Evolutionary conservation across 768 basidiomycete species (phyloP).

Genomic region (Obba rivulosa): DNA sequence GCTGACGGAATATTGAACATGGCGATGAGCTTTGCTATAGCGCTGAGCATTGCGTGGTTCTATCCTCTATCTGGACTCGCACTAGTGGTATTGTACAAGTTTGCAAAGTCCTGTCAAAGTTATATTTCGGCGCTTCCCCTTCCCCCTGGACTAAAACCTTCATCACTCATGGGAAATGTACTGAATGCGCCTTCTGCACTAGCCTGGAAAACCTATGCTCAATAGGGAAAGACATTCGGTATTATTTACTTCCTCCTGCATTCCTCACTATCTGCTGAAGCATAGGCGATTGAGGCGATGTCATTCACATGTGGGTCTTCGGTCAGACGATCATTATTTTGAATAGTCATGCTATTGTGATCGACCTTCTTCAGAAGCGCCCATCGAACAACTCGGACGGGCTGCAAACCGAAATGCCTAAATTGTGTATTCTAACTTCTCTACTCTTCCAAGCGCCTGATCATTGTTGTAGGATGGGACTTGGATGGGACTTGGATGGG

Average conservation of each 20-base stretch:
- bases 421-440: too few relatives aligned
- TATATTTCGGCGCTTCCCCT: not conserved
- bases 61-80: too few relatives aligned
- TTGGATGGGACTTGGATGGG: constrained; percentile 41
- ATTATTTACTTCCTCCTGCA: too few relatives aligned
- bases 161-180: constrained; percentile 29
- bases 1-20: too few relatives aligned
- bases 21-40: too few relatives aligned
- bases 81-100: too few relatives aligned
- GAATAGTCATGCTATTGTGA: constrained; percentile 18
- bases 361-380: constrained; percentile 25
- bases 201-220: constrained; percentile 18
- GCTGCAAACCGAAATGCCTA: not conserved
- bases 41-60: too few relatives aligned
- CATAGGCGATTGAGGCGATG: constrained; percentile 24
- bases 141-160: constrained; percentile 25
- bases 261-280: too few relatives aligned
- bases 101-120: too few relatives aligned
- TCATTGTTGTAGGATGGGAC: too few relatives aligned
- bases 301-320: constrained; percentile 20
- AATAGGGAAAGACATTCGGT: constrained; percentile 25
- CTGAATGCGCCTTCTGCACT: constrained; percentile 22
- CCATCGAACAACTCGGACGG: constrained; percentile 22
- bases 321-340: constrained; percentile 26
- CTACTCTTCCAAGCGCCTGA: too few relatives aligned